A percentile compares a stretch with the other conserved stretches of the same genome.
Conservation (phyloP, 2,329 filamentous ascomycete genomes). For the Fusarium tanahbumbuense region DNA sequence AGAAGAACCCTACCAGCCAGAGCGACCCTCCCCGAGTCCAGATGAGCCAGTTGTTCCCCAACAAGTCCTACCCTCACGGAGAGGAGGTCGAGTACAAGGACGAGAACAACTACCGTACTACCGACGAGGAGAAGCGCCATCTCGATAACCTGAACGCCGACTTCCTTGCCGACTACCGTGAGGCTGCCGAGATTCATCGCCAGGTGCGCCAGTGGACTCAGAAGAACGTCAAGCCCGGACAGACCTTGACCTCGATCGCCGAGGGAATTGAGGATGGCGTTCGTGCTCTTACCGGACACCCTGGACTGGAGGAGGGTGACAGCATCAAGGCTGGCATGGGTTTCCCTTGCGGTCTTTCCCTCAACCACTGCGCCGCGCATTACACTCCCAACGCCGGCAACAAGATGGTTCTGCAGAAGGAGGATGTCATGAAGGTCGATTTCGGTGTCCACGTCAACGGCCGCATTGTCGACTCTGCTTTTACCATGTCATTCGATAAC, state of each 20-base stretch:
- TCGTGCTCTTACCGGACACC: slow-evolving; percentile 79
- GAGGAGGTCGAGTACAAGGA: slow-evolving; percentile 82
- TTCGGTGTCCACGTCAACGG: slow-evolving; percentile 86
- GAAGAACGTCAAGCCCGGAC: slow-evolving; percentile 82
- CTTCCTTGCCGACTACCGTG: slow-evolving; percentile 82
- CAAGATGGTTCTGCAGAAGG: slow-evolving; percentile 76
- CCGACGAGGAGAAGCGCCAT: slow-evolving; percentile 84
- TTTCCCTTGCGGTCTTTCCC: slow-evolving; percentile 84
- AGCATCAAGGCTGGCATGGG: slow-evolving; percentile 83
- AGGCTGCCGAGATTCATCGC: slow-evolving; percentile 88
- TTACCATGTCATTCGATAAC: slow-evolving; percentile 80
- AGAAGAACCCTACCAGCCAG: slow-evolving; percentile 80
- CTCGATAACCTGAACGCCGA: slow-evolving; percentile 84
- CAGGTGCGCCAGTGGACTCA: slow-evolving; percentile 88
- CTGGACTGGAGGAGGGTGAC: slow-evolving; percentile 81
- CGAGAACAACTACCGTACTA: slow-evolving; percentile 82
- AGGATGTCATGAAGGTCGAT: slow-evolving; percentile 86
- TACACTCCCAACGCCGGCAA: slow-evolving; percentile 90
- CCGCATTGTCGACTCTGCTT: slow-evolving; percentile 83
- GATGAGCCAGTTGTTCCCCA: slow-evolving; percentile 78
- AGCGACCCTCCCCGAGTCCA: slow-evolving; percentile 78
- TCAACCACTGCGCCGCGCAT: slow-evolving; percentile 88
- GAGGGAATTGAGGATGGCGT: slow-evolving; percentile 89
- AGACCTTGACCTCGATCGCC: slow-evolving; percentile 83
- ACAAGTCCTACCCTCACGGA: slow-evolving; percentile 77